A percentile compares a stretch with the other conserved stretches of the same genome.
These are phyloP conservation scores for Dothiorella sarmentorum DNA, from an alignment of 2,329 filamentous ascomycete species.

Conservation along the genomic window DNA sequence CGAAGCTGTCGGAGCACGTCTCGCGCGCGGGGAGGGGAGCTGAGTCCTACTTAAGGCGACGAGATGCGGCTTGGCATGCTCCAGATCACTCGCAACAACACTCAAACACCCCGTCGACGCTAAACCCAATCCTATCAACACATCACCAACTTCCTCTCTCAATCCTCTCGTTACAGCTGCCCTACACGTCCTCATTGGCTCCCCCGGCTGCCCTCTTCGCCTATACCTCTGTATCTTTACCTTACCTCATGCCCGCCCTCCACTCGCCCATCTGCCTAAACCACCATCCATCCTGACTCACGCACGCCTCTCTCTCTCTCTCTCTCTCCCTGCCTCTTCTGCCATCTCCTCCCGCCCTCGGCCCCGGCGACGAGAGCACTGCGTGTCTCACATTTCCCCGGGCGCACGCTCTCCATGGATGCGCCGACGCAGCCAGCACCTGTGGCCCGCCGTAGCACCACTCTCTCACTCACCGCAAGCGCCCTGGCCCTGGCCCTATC, in stretches of 20 bases:
- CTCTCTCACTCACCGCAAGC: conserved; percentile 12
- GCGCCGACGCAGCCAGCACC: conserved; percentile 3
- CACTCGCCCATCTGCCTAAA: background rate
- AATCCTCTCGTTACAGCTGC: conserved; percentile 10
- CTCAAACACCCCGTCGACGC: conserved; percentile 6
- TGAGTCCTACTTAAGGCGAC: conserved; percentile 14
- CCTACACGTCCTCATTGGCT: too few species aligned
- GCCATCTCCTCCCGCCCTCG: background rate
- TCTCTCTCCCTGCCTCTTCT: background rate
- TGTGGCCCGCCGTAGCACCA: conserved; percentile 16
- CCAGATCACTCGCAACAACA: conserved; percentile 18
- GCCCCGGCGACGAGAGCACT: background rate
- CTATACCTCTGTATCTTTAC: conserved; percentile 14
- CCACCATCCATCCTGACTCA: background rate
- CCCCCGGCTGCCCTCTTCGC: background rate
- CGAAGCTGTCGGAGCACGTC: conserved; percentile 13
- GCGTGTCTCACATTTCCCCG: background rate
- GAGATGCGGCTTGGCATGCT: conserved; percentile 15
- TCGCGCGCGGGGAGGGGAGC: conserved; percentile 16
- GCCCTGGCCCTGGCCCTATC: conserved; percentile 2
- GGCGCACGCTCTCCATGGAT: background rate
- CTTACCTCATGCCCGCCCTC: conserved; percentile 11
- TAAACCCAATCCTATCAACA: conserved; percentile 15
- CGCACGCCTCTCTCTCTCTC: background rate
- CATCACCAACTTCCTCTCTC: conserved; percentile 15